Evolutionary conservation across 495 filamentous ascomycete species (phyloP).

Genomic region (Neurospora pannonica): DNA sequence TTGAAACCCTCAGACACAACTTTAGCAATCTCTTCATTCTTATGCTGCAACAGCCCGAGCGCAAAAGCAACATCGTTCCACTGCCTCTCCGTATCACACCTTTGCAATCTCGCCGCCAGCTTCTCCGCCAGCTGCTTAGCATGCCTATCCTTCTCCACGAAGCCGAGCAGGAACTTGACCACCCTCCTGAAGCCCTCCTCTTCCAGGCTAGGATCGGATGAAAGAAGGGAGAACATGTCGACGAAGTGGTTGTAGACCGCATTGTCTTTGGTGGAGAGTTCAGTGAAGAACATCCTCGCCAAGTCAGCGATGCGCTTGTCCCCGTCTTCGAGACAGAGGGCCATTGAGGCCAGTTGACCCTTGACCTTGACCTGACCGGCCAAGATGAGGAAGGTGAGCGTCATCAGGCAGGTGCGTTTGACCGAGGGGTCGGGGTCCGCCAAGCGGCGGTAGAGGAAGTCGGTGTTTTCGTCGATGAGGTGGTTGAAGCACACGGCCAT

Average conservation of each 20-base stretch:
- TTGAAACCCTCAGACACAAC: constrained; percentile 75
- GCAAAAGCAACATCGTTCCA: constrained; percentile 97
- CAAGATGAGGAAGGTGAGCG: constrained; percentile 91
- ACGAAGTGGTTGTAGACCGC: constrained; percentile 99
- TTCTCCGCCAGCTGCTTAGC: constrained; percentile 93
- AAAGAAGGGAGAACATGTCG: constrained; percentile 94
- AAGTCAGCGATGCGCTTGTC: constrained; percentile 91
- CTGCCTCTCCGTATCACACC: constrained; percentile 86
- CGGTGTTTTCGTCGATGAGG: constrained; percentile 97
- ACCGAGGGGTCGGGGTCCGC: constrained; percentile 83
- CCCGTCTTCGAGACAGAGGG: constrained; percentile 91
- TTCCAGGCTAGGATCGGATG: constrained; percentile 69
- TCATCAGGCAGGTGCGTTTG: constrained; percentile 97
- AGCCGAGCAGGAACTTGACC: constrained; percentile 83
- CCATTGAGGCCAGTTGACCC: constrained; percentile 98
- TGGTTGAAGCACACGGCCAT: constrained; percentile 99
- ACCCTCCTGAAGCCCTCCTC: constrained; percentile 78
- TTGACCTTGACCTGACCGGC: constrained; percentile 99
- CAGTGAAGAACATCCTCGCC: constrained; percentile 96
- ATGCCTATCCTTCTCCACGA: constrained; percentile 99
- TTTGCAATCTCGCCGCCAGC: constrained; percentile 72
- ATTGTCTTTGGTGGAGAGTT: constrained; percentile 95
- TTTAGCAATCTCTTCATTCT: constrained; percentile 95
- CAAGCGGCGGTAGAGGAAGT: constrained; percentile 89
- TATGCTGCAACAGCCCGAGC: constrained; percentile 80